phyloP scores from a whole-genome alignment of 1,139 yeast genomes.

The Diutina scorzettiae region DNA sequence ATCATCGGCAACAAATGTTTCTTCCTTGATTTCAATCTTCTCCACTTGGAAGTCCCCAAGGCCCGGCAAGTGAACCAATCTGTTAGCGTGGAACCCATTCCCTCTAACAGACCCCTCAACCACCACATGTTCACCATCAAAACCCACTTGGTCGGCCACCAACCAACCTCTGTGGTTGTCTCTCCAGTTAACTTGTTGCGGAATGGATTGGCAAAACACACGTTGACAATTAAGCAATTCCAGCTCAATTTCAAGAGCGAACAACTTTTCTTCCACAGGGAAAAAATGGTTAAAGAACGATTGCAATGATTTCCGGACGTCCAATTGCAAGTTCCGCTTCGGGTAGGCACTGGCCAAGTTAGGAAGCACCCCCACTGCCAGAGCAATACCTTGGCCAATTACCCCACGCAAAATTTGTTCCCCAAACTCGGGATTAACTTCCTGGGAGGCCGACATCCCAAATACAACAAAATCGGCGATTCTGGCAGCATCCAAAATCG shows the following conservation, averaged over 20 bases:
- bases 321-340: slow-evolving; percentile 66
- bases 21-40: slow-evolving; percentile 40
- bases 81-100: slow-evolving; percentile 62
- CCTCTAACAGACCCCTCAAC: slow-evolving; percentile 86
- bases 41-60: slow-evolving; percentile 80
- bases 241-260: slow-evolving; percentile 50
- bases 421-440: slow-evolving; percentile 69
- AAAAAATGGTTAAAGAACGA: slow-evolving; percentile 85
- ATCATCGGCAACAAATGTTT: slow-evolving; percentile 32
- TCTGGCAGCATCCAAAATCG: slow-evolving; percentile 77
- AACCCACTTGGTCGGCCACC: slow-evolving; percentile 51
- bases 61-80: slow-evolving; percentile 78
- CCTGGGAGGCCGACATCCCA: slow-evolving; percentile 74
- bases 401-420: slow-evolving; percentile 82
- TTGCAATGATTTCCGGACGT: slow-evolving; percentile 66
- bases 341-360: slow-evolving; percentile 56
- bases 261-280: slow-evolving; percentile 73
- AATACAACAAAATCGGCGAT: slow-evolving; percentile 82
- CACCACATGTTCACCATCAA: slow-evolving; percentile 23
- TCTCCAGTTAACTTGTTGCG: slow-evolving; percentile 83
- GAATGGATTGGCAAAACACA: slow-evolving; percentile 72
- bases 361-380: slow-evolving; percentile 72
- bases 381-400: slow-evolving; percentile 86
- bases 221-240: slow-evolving; percentile 69
- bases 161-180: slow-evolving; percentile 72